Conservation (phyloP, 1,284 basidiomycete species). For the Lentinula novae-zelandiae region DNA sequence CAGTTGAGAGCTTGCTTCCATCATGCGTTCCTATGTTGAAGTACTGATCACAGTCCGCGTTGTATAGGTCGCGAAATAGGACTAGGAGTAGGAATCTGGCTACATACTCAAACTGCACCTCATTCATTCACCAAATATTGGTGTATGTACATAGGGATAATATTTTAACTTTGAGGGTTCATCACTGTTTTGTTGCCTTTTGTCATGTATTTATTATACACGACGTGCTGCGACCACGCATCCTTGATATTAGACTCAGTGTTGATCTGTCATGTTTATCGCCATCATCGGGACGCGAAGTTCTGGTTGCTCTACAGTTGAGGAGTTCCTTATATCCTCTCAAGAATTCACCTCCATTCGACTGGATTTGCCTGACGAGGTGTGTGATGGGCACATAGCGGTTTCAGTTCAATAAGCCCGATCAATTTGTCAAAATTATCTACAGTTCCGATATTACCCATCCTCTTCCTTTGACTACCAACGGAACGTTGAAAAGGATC, state of each 20-base stretch:
- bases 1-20: background rate
- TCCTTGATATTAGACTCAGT: background rate
- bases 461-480: background rate
- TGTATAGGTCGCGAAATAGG: too few species aligned
- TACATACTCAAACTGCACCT: too few species aligned
- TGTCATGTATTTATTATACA: too few species aligned
- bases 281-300: slow-evolving; percentile 82
- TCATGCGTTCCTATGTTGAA: background rate
- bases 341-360: slow-evolving; percentile 51
- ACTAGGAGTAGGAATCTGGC: too few species aligned
- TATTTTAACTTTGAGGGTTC: too few species aligned
- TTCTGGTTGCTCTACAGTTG: slow-evolving; percentile 79
- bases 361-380: slow-evolving; percentile 16
- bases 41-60: too few species aligned
- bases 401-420: background rate
- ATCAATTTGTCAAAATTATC: background rate
- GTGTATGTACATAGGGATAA: too few species aligned
- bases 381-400: background rate
- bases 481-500: slow-evolving; percentile 1
- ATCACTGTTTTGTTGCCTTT: too few species aligned
- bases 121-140: too few species aligned
- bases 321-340: slow-evolving; percentile 62
- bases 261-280: slow-evolving; percentile 39
- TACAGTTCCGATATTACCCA: background rate
- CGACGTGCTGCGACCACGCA: background rate